These are phyloP conservation scores for Kokia cookei DNA, from an alignment of 441 rosid species.

Conservation along the genomic window DNA sequence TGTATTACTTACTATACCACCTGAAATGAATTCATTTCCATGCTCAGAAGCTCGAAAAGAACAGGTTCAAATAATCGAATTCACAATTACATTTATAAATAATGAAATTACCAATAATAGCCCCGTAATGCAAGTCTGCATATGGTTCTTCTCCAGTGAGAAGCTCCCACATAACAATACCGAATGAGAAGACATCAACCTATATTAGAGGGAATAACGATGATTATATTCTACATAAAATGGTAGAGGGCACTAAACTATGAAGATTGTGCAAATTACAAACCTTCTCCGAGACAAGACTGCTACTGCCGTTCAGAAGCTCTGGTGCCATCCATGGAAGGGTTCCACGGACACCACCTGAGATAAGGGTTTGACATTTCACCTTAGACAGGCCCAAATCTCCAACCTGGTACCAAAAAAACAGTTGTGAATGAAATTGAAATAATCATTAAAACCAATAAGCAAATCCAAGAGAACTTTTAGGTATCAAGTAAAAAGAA, in stretches of 20 bases:
- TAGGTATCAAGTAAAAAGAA: neutral
- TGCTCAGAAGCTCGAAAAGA: neutral
- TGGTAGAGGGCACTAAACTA: neutral
- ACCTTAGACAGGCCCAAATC: constrained; percentile 70
- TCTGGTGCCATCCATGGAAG: constrained; percentile 84
- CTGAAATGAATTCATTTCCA: constrained; percentile 22
- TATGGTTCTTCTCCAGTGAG: constrained; percentile 84
- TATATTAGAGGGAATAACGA: constrained; percentile 12
- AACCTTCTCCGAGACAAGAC: constrained; percentile 62
- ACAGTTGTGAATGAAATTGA: neutral
- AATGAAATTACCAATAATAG: constrained; percentile 57
- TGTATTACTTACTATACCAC: constrained; percentile 70
- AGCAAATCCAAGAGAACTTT: neutral
- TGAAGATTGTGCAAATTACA: neutral
- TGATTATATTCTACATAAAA: neutral
- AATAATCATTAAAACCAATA: neutral
- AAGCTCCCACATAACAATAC: constrained; percentile 89
- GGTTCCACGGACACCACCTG: constrained; percentile 75
- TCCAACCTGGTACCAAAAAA: constrained; percentile 36
- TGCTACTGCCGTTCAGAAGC: constrained; percentile 57
- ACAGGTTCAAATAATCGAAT: neutral
- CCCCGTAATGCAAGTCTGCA: constrained; percentile 86
- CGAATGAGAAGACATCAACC: constrained; percentile 91
- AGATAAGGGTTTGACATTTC: constrained; percentile 63
- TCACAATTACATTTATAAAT: neutral